Conservation (phyloP, 2,329 filamentous ascomycete genomes). For the Rasamsonia emersonii region DNA sequence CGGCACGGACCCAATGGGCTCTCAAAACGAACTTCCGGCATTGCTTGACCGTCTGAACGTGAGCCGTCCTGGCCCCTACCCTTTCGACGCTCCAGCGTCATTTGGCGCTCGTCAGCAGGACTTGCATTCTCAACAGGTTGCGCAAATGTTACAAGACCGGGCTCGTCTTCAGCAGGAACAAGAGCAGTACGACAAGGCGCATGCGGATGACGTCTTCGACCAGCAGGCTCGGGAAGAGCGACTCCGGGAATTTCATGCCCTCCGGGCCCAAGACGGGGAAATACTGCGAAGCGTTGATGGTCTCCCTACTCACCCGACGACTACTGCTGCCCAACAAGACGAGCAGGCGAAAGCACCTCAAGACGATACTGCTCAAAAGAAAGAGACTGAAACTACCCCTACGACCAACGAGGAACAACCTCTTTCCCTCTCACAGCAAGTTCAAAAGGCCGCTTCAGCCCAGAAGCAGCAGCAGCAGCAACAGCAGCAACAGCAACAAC, state of each 20-base stretch:
- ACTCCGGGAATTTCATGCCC: constrained; percentile 72
- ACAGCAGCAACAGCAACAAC: constrained; percentile 21
- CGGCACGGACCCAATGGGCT: constrained; percentile 43
- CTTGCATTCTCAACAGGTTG: constrained; percentile 48
- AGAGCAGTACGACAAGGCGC: constrained; percentile 42
- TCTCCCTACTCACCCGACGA: constrained; percentile 32
- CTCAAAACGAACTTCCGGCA: constrained; percentile 62
- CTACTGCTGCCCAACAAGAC: constrained; percentile 21
- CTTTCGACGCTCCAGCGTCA: constrained; percentile 41
- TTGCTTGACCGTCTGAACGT: constrained; percentile 59
- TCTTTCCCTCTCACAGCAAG: constrained; percentile 72
- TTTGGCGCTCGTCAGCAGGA: constrained; percentile 37
- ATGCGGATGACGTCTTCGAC: constrained; percentile 39
- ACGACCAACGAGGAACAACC: constrained; percentile 36
- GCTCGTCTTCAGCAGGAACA: constrained; percentile 54
- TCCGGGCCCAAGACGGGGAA: constrained; percentile 63
- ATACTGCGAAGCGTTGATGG: constrained; percentile 30
- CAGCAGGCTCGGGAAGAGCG: constrained; percentile 54
- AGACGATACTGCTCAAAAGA: constrained; percentile 39
- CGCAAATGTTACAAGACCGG: constrained; percentile 53
- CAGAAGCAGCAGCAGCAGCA: constrained; percentile 28
- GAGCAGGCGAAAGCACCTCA: constrained; percentile 11
- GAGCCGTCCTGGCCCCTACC: constrained; percentile 41
- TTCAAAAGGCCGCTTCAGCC: constrained; percentile 59
- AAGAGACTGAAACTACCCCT: constrained; percentile 11